Percentiles rank a stretch among this genome's conserved stretches.
phyloP scores from a whole-genome alignment of 2,329 filamentous ascomycete genomes.

The Coniochaeta sp. region DNA sequence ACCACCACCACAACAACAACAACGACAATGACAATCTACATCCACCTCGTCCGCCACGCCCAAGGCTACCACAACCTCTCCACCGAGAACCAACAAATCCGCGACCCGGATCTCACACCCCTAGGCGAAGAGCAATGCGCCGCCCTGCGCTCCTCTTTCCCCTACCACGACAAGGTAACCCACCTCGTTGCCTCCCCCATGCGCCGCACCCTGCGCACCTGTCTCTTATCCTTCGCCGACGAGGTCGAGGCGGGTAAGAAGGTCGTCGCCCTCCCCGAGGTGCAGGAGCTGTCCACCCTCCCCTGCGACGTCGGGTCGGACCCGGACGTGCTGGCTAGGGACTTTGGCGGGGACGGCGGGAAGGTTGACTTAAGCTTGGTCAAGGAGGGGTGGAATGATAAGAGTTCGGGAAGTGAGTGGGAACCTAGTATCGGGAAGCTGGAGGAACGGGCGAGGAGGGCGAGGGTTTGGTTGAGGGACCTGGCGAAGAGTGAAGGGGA shows the following conservation, averaged over 20 bases:
- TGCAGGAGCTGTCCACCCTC: conserved; percentile 70
- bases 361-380: conserved; percentile 59
- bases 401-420: conserved; percentile 39
- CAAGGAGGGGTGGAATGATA: conserved; percentile 64
- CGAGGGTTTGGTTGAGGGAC: conserved; percentile 51
- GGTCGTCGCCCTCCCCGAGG: conserved; percentile 63
- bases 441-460: conserved; percentile 51
- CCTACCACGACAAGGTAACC: conserved; percentile 57
- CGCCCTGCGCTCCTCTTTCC: conserved; percentile 54
- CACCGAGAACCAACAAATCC: conserved; percentile 61
- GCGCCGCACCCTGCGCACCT: conserved; percentile 74
- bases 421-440: conserved; percentile 46
- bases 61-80: conserved; percentile 77
- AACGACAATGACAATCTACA: conserved; percentile 39
- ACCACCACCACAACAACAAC: background rate
- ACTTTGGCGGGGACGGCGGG: conserved; percentile 46
- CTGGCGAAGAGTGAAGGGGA: conserved; percentile 28
- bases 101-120: conserved; percentile 71
- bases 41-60: conserved; percentile 67
- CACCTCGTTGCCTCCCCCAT: conserved; percentile 73
- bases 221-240: conserved; percentile 60
- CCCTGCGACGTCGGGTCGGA: conserved; percentile 71
- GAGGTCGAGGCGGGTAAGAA: conserved; percentile 36
- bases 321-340: conserved; percentile 43
- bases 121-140: conserved; percentile 71